Base-by-base conservation (phyloP, 768 basidiomycete species). In the Mycena metata region DNA sequence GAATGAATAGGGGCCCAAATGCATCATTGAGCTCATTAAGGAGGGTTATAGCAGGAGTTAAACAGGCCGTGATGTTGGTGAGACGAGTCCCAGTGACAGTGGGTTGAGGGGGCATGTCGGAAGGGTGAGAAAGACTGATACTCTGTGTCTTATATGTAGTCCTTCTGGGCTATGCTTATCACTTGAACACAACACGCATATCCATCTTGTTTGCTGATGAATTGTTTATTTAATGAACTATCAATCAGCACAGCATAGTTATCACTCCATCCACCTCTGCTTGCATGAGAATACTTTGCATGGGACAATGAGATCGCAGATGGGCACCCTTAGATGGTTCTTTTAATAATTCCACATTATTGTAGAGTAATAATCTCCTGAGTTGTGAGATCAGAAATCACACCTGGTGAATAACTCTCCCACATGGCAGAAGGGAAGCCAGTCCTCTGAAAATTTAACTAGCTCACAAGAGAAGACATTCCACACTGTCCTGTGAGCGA, bases 331-430 rank as follows among this genome's bases (percentile, higher is more conserved):
- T 45, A 45, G 43, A 45, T 19, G n/a, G 43, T 45, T 45, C 43
- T 19, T 19, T 19, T 5, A 16, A 12, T 17, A 19, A 21, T 6
- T 47, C 17, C 46, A 21, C 46, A 5, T 23, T 17, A 47, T 47
- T 47, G 46, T 47, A 47, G 46, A 47, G 21, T 47, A 23, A 47
- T 47, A 21, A 47, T 47, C 46, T 47, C 46, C 46, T 23, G 46
- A 47, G 21, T 23, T 47, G 46, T 47, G 21, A 47, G 46, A 47
- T 23, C 19, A 47, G 46, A 15, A 47, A 47, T 47, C 11, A 47
- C 21, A 47, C n/a, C 46, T 8, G 15, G 15, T 47, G 46, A 8
- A 47, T 23, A 23, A 47, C 46, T 23, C 46, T 23, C 21, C 46
- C 46, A 8, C 46, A 47, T 8, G 46, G 46, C 46, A 8, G 46